Conservation (phyloP, 164 flowering plant species). For the Echeveria elegans region DNA sequence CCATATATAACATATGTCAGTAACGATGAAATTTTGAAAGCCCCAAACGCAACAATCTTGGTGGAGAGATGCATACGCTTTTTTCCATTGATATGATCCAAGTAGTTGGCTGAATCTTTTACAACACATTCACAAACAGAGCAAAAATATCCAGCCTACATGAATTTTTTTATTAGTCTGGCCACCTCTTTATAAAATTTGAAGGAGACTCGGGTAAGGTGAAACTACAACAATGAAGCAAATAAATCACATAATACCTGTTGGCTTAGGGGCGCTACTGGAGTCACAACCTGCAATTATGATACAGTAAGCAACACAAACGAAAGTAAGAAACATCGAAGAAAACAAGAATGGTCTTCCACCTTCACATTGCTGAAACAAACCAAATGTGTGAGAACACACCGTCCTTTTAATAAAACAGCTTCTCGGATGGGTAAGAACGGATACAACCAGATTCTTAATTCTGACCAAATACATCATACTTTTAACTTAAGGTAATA, state of each 20-base stretch:
- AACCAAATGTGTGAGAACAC: too few relatives aligned
- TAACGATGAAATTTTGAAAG: neutral
- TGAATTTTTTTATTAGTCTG: neutral
- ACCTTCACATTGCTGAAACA: neutral
- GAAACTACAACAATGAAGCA: neutral
- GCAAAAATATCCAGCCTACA: slow-evolving; percentile 94
- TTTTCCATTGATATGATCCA: slow-evolving; percentile 99
- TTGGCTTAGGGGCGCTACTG: slow-evolving; percentile 94
- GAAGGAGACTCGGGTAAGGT: neutral
- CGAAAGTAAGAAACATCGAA: neutral
- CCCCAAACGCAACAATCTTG: neutral
- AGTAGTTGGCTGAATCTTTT: slow-evolving; percentile 95
- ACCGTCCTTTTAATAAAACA: too few relatives aligned
- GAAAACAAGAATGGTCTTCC: too few relatives aligned
- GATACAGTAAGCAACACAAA: neutral
- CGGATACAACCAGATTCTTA: too few relatives aligned
- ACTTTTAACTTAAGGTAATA: too few relatives aligned
- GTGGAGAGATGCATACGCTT: slow-evolving; percentile 50
- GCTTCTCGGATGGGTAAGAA: too few relatives aligned
- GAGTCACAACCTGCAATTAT: slow-evolving; percentile 65
- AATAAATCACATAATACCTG: slow-evolving; percentile 41
- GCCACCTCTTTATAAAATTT: neutral
- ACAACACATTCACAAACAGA: slow-evolving; percentile 94
- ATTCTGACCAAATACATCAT: too few relatives aligned
- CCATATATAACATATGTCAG: neutral